Conservation (phyloP, 75 land plant species). For the Chamaecyparis obtusa region DNA sequence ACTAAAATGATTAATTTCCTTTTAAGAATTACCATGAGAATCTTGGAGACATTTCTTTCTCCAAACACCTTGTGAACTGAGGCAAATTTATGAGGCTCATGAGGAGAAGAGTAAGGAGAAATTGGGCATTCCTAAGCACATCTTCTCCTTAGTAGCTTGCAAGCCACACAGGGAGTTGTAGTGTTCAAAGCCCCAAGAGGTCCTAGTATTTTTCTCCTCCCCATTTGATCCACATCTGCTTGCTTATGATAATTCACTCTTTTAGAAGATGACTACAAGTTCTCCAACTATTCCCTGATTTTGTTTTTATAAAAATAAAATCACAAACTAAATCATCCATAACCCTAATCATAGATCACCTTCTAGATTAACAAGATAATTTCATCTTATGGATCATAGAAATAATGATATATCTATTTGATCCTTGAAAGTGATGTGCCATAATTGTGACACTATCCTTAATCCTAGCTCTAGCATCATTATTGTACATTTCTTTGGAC, state of each 20-base stretch:
- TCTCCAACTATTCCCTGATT: conserved; percentile 24
- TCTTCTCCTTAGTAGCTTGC: conserved; percentile 65
- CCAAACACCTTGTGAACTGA: conserved; percentile 77
- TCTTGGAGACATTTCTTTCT: conserved; percentile 81
- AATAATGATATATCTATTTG: neutral
- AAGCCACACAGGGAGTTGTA: conserved; percentile 68
- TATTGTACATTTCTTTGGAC: conserved; percentile 28
- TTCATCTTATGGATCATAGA: neutral
- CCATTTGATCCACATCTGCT: conserved; percentile 17
- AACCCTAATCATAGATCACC: conserved; percentile 6
- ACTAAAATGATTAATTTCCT: no score
- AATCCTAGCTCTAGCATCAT: neutral
- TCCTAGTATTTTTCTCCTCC: conserved; percentile 22
- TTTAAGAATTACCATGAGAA: conserved; percentile 53
- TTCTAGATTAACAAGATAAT: conserved; percentile 23
- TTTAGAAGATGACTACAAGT: conserved; percentile 29
- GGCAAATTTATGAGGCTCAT: conserved; percentile 70
- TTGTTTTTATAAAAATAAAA: neutral
- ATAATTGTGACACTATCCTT: neutral
- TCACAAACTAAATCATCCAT: neutral
- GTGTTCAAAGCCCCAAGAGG: conserved; percentile 37
- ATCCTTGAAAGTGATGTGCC: neutral
- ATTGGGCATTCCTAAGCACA: conserved; percentile 83
- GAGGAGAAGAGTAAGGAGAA: conserved; percentile 77
- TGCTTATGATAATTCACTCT: conserved; percentile 20